Conservation (phyloP, 306 rosid species). For the Trifolium repens region DNA sequence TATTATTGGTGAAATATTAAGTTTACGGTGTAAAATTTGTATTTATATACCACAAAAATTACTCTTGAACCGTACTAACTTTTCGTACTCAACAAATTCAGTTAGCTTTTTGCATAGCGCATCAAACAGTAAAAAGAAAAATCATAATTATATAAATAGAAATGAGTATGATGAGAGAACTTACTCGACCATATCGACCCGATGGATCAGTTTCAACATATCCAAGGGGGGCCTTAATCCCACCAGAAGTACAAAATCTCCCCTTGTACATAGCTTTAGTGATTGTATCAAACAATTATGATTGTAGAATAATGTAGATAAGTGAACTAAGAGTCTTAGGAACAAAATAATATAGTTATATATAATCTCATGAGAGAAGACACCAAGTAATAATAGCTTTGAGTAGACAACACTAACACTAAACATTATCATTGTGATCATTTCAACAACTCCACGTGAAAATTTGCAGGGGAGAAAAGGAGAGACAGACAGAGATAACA, state of each 20-base stretch:
- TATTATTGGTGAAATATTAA: too few species aligned
- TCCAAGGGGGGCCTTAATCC: conserved; percentile 49
- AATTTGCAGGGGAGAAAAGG: conserved; percentile 32
- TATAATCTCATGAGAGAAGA: conserved; percentile 49
- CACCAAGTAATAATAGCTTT: conserved; percentile 59
- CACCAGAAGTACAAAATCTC: conserved; percentile 45
- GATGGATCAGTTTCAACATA: conserved; percentile 91
- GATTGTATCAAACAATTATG: background rate
- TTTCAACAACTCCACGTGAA: conserved; percentile 57
- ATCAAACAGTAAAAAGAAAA: too few species aligned
- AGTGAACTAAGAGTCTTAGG: background rate
- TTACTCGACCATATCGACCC: conserved; percentile 87
- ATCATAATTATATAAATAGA: too few species aligned
- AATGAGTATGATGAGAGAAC: conserved; percentile 31
- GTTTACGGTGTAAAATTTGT: too few species aligned
- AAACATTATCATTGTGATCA: conserved; percentile 56
- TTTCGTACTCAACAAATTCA: too few species aligned
- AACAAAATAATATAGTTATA: background rate
- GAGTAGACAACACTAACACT: conserved; percentile 65
- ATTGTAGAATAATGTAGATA: background rate
- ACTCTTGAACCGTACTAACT: too few species aligned
- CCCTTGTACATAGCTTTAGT: conserved; percentile 50
- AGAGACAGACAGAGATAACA: conserved; percentile 27
- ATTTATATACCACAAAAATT: too few species aligned
- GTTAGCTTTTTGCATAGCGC: too few species aligned